Conservation (phyloP, 2,329 filamentous ascomycete species). For the Fusarium praegraminearum region DNA sequence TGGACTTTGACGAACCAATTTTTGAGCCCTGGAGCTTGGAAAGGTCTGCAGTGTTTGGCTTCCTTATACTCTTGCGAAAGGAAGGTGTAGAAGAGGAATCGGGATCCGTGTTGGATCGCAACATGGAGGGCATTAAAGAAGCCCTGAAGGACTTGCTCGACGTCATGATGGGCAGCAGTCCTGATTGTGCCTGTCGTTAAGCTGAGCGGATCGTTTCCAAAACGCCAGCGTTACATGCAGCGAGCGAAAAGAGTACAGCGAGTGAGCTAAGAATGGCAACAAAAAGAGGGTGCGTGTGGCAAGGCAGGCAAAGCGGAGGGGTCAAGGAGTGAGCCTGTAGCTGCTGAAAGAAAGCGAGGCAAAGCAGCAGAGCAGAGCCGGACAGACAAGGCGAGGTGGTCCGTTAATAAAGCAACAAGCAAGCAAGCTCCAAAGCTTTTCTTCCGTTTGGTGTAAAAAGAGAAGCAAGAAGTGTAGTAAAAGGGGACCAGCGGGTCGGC, state of each 20-base stretch:
- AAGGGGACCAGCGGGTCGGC: constrained; percentile 19
- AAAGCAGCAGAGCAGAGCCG: constrained; percentile 6
- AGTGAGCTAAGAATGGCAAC: constrained; percentile 45
- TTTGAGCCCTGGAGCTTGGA: constrained; percentile 38
- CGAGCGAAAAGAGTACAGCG: constrained; percentile 28
- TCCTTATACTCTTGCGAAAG: constrained; percentile 44
- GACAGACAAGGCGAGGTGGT: constrained; percentile 6
- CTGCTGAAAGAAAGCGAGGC: constrained; percentile 16
- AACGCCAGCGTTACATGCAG: constrained; percentile 51
- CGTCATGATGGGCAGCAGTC: constrained; percentile 56
- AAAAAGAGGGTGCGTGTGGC: constrained; percentile 32
- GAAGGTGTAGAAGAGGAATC: constrained; percentile 42
- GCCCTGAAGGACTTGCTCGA: constrained; percentile 60
- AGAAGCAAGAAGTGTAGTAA: constrained; percentile 23
- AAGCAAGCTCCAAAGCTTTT: constrained; percentile 21
- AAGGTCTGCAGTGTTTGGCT: constrained; percentile 44
- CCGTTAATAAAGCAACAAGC: constrained; percentile 12
- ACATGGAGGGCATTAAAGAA: constrained; percentile 54
- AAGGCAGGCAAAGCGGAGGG: constrained; percentile 12
- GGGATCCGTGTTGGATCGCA: constrained; percentile 49
- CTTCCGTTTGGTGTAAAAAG: constrained; percentile 6
- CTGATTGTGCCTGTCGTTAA: constrained; percentile 13
- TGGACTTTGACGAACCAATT: constrained; percentile 32
- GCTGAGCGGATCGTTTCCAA: constrained; percentile 16
- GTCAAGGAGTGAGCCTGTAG: constrained; percentile 2